Evolutionary conservation across 371 early-diverging fungal genomes (phyloP).

Genomic region (Lichtheimia ornata): DNA sequence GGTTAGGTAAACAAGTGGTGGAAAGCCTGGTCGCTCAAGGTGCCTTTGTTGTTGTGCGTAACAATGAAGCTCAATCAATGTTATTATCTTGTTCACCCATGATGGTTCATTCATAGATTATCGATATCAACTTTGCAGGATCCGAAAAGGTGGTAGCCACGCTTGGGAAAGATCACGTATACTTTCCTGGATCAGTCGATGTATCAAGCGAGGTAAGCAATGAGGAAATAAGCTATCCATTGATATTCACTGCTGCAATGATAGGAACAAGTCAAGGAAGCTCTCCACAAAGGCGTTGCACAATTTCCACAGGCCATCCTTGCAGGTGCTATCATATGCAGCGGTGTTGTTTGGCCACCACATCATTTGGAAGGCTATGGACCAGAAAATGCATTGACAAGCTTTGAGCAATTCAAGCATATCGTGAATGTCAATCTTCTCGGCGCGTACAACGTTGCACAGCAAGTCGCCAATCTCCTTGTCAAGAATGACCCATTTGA

Average conservation of each 20-base stretch:
- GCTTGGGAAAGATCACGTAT: conserved; percentile 26
- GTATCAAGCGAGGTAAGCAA: conserved; percentile 43
- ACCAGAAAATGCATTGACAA: conserved; percentile 28
- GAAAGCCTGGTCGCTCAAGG: conserved; percentile 23
- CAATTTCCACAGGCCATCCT: conserved; percentile 31
- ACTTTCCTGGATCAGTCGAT: conserved; percentile 47
- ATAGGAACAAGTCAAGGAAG: conserved; percentile 36
- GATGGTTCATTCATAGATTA: conserved; percentile 31
- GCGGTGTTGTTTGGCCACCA: conserved; percentile 44
- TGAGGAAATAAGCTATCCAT: background rate
- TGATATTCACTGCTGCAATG: background rate
- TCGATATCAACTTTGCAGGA: conserved; percentile 51
- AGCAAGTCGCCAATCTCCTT: conserved; percentile 52
- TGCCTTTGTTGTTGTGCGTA: conserved; percentile 26
- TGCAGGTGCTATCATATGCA: conserved; percentile 52
- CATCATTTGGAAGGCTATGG: conserved; percentile 32
- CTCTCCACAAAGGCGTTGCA: conserved; percentile 30
- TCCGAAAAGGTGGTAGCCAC: conserved; percentile 27
- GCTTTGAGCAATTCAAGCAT: conserved; percentile 49
- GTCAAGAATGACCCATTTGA: conserved; percentile 38
- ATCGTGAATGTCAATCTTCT: conserved; percentile 54
- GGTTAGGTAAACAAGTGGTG: conserved; percentile 36
- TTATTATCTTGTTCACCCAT: no score
- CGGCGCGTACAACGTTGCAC: conserved; percentile 63
- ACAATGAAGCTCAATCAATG: no score